Evolutionary conservation across 306 rosid genomes (phyloP).

Genomic region (Vicia villosa): DNA sequence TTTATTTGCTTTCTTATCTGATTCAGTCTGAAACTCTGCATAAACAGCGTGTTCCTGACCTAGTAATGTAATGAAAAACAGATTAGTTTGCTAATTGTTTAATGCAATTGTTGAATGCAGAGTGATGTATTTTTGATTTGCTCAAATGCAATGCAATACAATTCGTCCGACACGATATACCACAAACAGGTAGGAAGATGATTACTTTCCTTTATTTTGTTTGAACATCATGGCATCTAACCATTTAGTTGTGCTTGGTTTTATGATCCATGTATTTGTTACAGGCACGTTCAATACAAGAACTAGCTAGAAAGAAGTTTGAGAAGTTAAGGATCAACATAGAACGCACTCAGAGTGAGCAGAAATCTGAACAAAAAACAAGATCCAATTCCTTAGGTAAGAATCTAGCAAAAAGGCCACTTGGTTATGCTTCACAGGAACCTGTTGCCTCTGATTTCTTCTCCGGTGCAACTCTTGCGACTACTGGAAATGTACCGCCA

Average conservation of each 20-base stretch:
- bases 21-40: conserved; percentile 4
- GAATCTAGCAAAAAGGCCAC: conserved; percentile 72
- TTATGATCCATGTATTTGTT: conserved; percentile 36
- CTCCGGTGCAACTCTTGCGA: conserved; percentile 92
- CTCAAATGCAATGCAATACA: conserved; percentile 96
- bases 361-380: conserved; percentile 68
- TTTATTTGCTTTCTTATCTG: conserved; percentile 28
- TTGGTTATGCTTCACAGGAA: conserved; percentile 70
- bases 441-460: conserved; percentile 90
- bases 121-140: conserved; percentile 82
- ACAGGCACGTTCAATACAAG: conserved; percentile 95
- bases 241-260: conserved; percentile 32
- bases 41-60: conserved; percentile 4
- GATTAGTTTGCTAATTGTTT: conserved; percentile 33
- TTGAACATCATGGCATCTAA: background rate
- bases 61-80: conserved; percentile 17
- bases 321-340: conserved; percentile 69
- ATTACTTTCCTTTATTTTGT: background rate
- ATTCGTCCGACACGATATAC: conserved; percentile 87
- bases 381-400: conserved; percentile 65
- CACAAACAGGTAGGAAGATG: conserved; percentile 75
- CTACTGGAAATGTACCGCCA: conserved; percentile 62
- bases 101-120: conserved; percentile 63
- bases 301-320: conserved; percentile 80
- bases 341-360: conserved; percentile 68